Percentiles rank a stretch among this genome's conserved stretches.
Conservation (phyloP, 2,329 filamentous ascomycete genomes). For the Colletotrichum sp. region DNA sequence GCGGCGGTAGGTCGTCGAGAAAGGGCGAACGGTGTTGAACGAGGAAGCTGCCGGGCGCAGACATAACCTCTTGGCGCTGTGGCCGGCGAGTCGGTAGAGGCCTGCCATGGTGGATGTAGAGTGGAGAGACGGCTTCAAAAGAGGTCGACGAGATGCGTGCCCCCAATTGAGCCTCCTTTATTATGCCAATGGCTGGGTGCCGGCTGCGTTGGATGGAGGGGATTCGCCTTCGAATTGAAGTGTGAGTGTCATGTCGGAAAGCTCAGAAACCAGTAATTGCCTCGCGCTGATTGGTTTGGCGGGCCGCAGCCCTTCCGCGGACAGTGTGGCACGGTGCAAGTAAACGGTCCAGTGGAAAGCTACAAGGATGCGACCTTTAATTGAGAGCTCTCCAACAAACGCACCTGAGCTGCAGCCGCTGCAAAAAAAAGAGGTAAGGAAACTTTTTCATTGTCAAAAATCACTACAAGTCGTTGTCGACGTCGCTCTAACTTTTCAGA, state of each 20-base stretch:
- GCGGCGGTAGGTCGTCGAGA: slow-evolving; percentile 70
- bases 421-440: neutral
- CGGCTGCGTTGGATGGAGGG: slow-evolving; percentile 20
- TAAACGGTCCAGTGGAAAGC: neutral
- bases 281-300: slow-evolving; percentile 18
- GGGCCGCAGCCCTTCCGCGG: neutral
- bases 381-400: neutral
- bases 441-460: neutral
- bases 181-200: slow-evolving; percentile 21
- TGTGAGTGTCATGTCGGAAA: slow-evolving; percentile 22
- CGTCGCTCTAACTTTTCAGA: neutral
- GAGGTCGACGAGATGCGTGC: slow-evolving; percentile 24
- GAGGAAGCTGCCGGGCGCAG: slow-evolving; percentile 47
- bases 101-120: slow-evolving; percentile 66
- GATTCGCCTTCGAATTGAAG: slow-evolving; percentile 18
- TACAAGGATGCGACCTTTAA: neutral
- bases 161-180: slow-evolving; percentile 26
- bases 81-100: slow-evolving; percentile 75
- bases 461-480: neutral
- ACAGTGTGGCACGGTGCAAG: slow-evolving; percentile 2
- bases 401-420: neutral
- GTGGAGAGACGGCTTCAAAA: slow-evolving; percentile 32
- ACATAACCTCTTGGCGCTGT: slow-evolving; percentile 71
- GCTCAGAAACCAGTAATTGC: slow-evolving; percentile 6
- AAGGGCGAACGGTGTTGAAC: slow-evolving; percentile 54